Evolutionary conservation across 2,329 filamentous ascomycete genomes (phyloP).

Genomic region (Colletotrichum sp.): DNA sequence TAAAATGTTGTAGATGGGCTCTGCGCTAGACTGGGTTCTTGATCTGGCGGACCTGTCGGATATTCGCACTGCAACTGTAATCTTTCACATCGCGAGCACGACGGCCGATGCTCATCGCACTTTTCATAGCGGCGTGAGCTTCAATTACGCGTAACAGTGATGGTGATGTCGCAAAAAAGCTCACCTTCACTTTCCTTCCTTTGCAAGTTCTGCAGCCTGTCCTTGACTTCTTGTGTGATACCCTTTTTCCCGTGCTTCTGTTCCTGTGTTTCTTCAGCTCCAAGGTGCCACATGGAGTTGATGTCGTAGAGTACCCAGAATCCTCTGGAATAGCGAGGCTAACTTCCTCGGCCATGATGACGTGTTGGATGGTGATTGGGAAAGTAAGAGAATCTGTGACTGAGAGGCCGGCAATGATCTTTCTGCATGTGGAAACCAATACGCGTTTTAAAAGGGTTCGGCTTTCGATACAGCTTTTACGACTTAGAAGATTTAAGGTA

Average conservation of each 20-base stretch:
- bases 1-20: background rate
- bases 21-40: accelerated
- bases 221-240: background rate
- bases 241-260: background rate
- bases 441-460: background rate
- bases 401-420: background rate
- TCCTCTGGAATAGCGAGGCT: background rate
- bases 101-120: conserved; percentile 1
- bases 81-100: background rate
- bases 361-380: background rate
- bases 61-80: background rate
- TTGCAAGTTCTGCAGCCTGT: background rate
- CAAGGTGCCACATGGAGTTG: background rate
- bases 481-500: background rate
- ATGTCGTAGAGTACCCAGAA: background rate
- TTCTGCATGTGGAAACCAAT: background rate
- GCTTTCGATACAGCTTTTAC: background rate
- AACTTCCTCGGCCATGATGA: background rate
- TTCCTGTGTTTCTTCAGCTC: background rate
- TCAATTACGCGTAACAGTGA: background rate
- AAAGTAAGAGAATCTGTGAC: background rate
- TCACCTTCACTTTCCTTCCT: conserved; percentile 6
- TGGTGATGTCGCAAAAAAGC: background rate
- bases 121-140: background rate
- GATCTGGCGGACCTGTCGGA: background rate